Evolutionary conservation across 768 basidiomycete genomes (phyloP), one percentile per base, ranked within the genome.

Genomic region (Boletus rubroflammeus): DNA sequence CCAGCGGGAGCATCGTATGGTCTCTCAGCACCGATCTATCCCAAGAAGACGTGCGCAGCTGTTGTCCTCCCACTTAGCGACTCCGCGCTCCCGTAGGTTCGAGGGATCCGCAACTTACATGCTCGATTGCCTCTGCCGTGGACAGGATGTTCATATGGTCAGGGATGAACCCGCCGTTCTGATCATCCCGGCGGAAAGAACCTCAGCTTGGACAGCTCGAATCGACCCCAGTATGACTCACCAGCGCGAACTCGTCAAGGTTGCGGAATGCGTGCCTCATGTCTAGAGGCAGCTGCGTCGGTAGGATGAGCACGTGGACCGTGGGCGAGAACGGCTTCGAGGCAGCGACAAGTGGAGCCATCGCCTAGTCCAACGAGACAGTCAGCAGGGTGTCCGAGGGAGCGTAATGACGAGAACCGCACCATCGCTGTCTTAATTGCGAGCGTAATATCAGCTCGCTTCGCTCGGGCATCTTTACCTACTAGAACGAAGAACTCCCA

Each of bases 401-500:
- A 40, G 49, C 23, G 53, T 25, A 51, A 11, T 15, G 28, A 54
- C 28, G 19, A 26, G 26, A 32, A 40, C 19, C 73, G 44, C 45
- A 90, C 90, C 70, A 71, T 75, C 3, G 84, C 84, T 34, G 80
- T 64, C 45, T 76, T 66, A 8, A 92, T 64, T 3, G 83, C 90
- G 25, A 88, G 71, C 42, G 73, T 76, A 50, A 93, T 90, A 45
- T 83, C 78, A 45, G 67, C 66, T 50, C 84, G 78, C 32, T 79
- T 73, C 29, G 78, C 78, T 48, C 88, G 78, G n/a, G 86, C 88
- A 21, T 80, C 75, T 45, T 71, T 73, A 13, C 87, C 86, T 14
- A 93, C 83, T 28, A 93, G 53, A 17, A 93, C 79, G 61, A 89
- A 93, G 42, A 87, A 73, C 69, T 93, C 91, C 82, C 89, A 90